Conservation (phyloP, 805 yeast genomes). For the Ogataea pini region DNA sequence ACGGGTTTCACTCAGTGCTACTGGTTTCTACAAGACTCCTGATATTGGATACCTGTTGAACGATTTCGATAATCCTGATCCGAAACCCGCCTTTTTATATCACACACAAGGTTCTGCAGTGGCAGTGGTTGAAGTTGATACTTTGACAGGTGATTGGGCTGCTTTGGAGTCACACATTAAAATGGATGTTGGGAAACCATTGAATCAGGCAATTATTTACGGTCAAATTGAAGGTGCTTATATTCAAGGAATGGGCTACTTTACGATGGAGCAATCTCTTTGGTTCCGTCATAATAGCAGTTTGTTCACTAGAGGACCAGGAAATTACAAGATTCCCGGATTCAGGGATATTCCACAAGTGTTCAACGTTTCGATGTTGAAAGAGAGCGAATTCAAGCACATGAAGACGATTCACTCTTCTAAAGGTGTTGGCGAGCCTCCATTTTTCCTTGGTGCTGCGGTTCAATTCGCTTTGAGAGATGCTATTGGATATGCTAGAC, state of each 20-base stretch:
- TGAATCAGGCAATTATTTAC: conserved; percentile 50
- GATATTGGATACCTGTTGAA: conserved; percentile 43
- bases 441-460: conserved; percentile 45
- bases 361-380: conserved; percentile 43
- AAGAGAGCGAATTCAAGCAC: conserved; percentile 43
- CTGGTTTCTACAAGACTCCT: conserved; percentile 52
- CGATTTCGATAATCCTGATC: conserved; percentile 38
- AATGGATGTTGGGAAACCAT: conserved; percentile 51
- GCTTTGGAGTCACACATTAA: conserved; percentile 43
- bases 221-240: conserved; percentile 55
- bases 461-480: conserved; percentile 47
- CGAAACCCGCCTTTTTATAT: conserved; percentile 48
- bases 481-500: conserved; percentile 41
- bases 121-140: conserved; percentile 45
- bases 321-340: conserved; percentile 51
- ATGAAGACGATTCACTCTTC: conserved; percentile 45
- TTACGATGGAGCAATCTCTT: conserved; percentile 48
- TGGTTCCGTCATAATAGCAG: conserved; percentile 45
- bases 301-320: conserved; percentile 49
- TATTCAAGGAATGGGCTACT: conserved; percentile 51
- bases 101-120: conserved; percentile 49
- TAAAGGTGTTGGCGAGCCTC: conserved; percentile 54
- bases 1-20: conserved; percentile 47
- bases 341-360: conserved; percentile 48
- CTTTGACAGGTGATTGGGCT: conserved; percentile 50